Evolutionary conservation across 2,329 filamentous ascomycete species (phyloP), one percentile per base, ranked within the genome.

Genomic region (Arthrinium phaeospermum): DNA sequence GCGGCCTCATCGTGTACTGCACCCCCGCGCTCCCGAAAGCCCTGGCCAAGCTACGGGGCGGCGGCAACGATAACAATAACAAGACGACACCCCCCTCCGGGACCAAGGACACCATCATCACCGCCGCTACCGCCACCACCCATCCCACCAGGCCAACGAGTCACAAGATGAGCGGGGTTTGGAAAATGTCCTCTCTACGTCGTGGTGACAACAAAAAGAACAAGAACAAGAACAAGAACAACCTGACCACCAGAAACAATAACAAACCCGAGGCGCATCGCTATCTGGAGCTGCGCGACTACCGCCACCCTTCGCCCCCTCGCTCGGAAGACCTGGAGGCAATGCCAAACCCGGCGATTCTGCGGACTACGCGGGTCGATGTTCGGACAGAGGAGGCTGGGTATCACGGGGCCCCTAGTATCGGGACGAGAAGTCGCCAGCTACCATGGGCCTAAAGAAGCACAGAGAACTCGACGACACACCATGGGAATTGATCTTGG

Each of bases 1-100:
- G 47, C 47, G 70, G 64, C 16, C 53, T 71, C 34, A 69, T 71
- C 70, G 70, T 71, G 4, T 30, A 37, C 22, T 69, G 70, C 64
- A 47, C 45, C 4, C 70, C 70, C n/a, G 34, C 41, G 10, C 22
- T 71, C 30, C 70, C 70, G 6, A 49, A 49, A n/a, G 46, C 46
- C 46, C 8, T 49, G 22, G n/a, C 46, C 46, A 49, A 49, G 10
- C 46, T 49, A 22, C 19, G 46, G 0, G 37, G 37, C 7, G 7
- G 19, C 22, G n/a, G 5, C 19, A 22, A 6, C 16, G 2, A 46
- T 22, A 30, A 30, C 27, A 30, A 30, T 4, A 30, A 30, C 27
- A 30, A 30, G 27, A 30, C 27, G 27, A 30, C 27, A 30, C 27
- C 37, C 5, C 10, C 37, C 8, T 10, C 37, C 8, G 8, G 7